A percentile compares a stretch with the other conserved stretches of the same genome.
phyloP scores from a whole-genome alignment of 1,284 basidiomycete species.

The Cronartium quercuum region DNA sequence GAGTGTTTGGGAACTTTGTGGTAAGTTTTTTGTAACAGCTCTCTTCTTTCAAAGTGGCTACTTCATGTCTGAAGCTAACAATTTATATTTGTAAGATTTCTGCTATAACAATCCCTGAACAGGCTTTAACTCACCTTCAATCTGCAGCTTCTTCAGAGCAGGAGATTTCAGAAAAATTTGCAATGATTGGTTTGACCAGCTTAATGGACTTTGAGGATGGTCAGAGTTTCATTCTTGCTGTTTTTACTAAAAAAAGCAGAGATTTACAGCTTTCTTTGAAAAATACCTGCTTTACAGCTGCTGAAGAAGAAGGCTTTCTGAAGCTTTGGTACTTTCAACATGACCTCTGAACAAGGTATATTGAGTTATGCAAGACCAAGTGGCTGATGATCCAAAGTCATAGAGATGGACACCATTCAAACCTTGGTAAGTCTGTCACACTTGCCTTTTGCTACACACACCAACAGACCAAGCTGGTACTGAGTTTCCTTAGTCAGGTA shows the following conservation, averaged over 20 bases:
- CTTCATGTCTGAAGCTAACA: too few relatives aligned
- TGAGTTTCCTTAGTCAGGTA: too few relatives aligned
- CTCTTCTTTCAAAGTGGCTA: neutral
- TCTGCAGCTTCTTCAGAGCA: neutral
- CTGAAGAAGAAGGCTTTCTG: neutral
- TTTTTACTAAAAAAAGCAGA: neutral
- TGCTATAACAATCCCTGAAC: neutral
- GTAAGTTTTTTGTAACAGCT: neutral
- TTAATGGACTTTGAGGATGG: neutral
- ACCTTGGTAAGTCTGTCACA: conserved; percentile 9
- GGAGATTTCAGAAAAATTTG: neutral
- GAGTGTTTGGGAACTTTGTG: neutral
- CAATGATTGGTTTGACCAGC: neutral
- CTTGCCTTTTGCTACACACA: too few relatives aligned
- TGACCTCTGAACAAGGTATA: neutral
- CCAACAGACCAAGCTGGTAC: too few relatives aligned
- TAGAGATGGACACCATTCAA: neutral
- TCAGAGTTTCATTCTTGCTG: neutral
- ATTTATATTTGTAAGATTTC: neutral
- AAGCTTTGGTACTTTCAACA: conserved; percentile 14
- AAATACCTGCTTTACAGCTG: neutral
- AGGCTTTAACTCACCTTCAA: neutral
- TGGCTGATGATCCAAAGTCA: neutral
- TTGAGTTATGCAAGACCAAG: neutral
- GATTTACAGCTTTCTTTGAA: neutral